Base-by-base conservation (phyloP, 345 rosid genomes). In the Pelargonium nanum region DNA sequence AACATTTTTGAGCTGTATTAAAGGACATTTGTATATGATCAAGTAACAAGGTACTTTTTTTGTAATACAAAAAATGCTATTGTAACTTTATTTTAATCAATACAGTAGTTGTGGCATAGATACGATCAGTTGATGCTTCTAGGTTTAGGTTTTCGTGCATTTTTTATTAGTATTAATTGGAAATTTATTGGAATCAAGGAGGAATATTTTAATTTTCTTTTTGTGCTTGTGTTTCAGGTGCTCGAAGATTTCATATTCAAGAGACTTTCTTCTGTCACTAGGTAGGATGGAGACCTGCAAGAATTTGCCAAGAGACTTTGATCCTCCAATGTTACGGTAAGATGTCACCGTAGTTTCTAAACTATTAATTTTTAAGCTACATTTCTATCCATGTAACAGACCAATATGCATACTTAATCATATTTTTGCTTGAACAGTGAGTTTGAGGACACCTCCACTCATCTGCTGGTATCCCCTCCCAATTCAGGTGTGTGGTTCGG, bases 271-370 rank as follows among this genome's bases (percentile, higher is more conserved):
- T 10, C 26, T 77, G 7, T 80, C 76, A 20, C 48, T 80, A 16
- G 66, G 75, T 66, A 70, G 64, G 26, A 58, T 72, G 62, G 80
- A 77, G 58, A 24, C 48, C 21, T 77, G 84, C 73, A 75, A 72
- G 63, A 70, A 53, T 28, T 65, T 80, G 68, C 80, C 81, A 1
- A 15, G 57, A 22, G 74, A 65, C 24, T 58, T 80, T 64, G 76
- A 77, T 51, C 26, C 26, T 60, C 68, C 76, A 1, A 61, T 75
- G 23, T 56, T 77, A 24, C 64, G 81, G 81, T 80, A 53, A 62
- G 60, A 19, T 9, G 55, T 22, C 1, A 50, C 44, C 17, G 32
- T 21, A 52, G 28, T 58, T n/a, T n/a, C n/a, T n/a, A n/a, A 2
- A 12, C 40, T 16, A 13, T 21, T 6, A 23, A 19, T 19, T 26